Base-by-base conservation (phyloP, 345 rosid genomes). In the Brassica juncea region DNA sequence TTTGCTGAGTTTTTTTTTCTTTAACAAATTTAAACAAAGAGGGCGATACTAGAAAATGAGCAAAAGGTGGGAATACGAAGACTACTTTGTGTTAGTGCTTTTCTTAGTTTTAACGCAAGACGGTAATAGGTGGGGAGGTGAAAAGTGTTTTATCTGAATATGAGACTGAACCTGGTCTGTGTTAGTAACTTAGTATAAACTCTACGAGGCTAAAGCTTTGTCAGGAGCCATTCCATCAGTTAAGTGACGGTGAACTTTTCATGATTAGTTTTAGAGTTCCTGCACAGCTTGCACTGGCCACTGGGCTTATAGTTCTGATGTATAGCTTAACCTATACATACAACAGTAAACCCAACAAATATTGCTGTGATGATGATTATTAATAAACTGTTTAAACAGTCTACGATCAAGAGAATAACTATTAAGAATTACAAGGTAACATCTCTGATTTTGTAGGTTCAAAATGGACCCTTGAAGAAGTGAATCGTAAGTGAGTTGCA, bases 401-500 rank as follows among this genome's bases (percentile, higher is more conserved):
- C 35, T 28, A 27, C 16, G 34, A 68, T 47, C 8, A 14, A 47
- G 28, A 31, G 8, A 61, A n/a, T 21, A 62, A 7, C 16, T 64
- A 64, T 64, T 37, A 64, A 44, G 15, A 35, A 72, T 6, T 28
- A 15, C n/a, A 71, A 78, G 30, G 71, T 52, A 61, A 19, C 28
- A 30, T 5, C 58, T 57, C 15, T 59, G 15, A n/a, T 54, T 35
- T 44, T 31, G 5, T 60, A 21, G 68, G 25, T 16, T 32, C 75
- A 35, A 8, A 34, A 3, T 34, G 19, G 7, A 72, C 10, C 37
- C 70, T 77, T 47, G 19, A 52, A 62, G 28, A 47, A 67, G 19
- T 68, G 35, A 37, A 68, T 28, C 44, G 59, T 52, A 63, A 61
- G 19, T 61, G 74, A 16, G 55, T 47, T 23, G 64, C 74, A 61